Base-by-base conservation (phyloP, 768 basidiomycete species). In the Lenzites betulinus region DNA sequence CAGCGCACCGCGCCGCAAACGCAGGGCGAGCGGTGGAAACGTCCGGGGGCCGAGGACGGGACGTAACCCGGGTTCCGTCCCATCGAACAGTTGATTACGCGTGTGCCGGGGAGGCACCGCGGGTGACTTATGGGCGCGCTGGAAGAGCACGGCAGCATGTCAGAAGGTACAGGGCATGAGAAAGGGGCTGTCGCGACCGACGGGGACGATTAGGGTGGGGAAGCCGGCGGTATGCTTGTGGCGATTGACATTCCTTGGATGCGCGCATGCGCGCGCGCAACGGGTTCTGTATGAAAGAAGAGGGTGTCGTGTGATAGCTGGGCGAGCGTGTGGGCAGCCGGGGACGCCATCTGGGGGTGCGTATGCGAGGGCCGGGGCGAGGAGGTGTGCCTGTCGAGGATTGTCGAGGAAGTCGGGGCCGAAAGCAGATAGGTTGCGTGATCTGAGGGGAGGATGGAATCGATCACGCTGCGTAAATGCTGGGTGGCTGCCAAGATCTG, bases 401-500 rank as follows among this genome's bases (percentile, higher is more conserved):
- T 46, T 12, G 54, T 20, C 22, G 43, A 20, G 8, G 41, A 54
- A 43, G 33, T 48, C 53, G 61, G 51, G 55, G 42, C 64, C 54
- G 58, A 61, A 63, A 60, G 59, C 49, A 62, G 64, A 55, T 51
- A 42, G 60, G 58, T 62, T 59, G 60, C 54, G 60, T 62, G 64
- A 65, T 65, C 58, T 62, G 64, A 59, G 58, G 54, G n/a, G 48
- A 51, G 25, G 64, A 59, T 62, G 64, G 59, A 65, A 66, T 66
- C 65, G 65, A 66, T 66, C 65, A 66, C 51, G 65, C 62, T 54
- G 65, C 62, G 65, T 66, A 51, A 66, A 60, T 63, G 62, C 54
- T 60, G 38, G 51, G 49, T 54, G 42, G 50, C 52, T 63, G 62
- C 60, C 64, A 65, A 61, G 64, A 59, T 62, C 60, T 59, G 39